These are phyloP conservation scores for Pyrenophora teres DNA, from an alignment of 2,329 filamentous ascomycete genomes.

Conservation along the genomic window DNA sequence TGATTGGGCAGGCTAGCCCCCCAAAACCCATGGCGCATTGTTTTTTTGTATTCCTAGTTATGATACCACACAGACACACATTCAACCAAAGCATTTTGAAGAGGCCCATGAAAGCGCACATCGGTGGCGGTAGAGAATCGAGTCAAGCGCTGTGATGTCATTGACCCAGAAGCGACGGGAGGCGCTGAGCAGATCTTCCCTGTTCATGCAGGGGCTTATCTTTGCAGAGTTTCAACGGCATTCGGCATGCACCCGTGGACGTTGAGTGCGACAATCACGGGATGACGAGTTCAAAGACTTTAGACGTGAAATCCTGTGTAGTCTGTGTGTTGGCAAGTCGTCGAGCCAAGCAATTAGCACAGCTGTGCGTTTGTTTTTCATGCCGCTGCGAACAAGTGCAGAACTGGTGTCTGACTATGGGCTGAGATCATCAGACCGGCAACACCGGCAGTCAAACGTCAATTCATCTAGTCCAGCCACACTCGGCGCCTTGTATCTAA, in stretches of 20 bases:
- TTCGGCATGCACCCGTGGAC: background rate
- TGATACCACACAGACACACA: constrained; percentile 42
- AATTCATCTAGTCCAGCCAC: constrained; percentile 2
- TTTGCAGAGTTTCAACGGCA: background rate
- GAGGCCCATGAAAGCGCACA: background rate
- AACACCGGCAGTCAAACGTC: constrained; percentile 2
- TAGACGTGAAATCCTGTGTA: no score
- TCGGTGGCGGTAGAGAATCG: background rate
- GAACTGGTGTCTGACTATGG: background rate
- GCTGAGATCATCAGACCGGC: constrained; percentile 2
- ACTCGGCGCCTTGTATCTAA: background rate
- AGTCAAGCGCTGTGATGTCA: constrained; percentile 30
- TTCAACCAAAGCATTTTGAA: constrained; percentile 16
- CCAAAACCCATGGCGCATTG: constrained; percentile 9
- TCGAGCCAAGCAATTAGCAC: no score
- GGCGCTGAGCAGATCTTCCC: constrained; percentile 14
- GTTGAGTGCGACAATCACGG: background rate
- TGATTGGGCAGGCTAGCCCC: constrained; percentile 5
- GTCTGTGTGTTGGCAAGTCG: background rate
- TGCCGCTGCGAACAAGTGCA: no score
- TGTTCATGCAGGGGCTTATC: constrained; percentile 11
- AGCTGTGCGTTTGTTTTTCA: no score
- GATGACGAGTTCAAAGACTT: background rate
- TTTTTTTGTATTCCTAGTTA: constrained; percentile 20
- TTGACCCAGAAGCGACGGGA: constrained; percentile 7